Conservation (phyloP, 805 yeast species). For the Wickerhamiella kurtzmanii region DNA sequence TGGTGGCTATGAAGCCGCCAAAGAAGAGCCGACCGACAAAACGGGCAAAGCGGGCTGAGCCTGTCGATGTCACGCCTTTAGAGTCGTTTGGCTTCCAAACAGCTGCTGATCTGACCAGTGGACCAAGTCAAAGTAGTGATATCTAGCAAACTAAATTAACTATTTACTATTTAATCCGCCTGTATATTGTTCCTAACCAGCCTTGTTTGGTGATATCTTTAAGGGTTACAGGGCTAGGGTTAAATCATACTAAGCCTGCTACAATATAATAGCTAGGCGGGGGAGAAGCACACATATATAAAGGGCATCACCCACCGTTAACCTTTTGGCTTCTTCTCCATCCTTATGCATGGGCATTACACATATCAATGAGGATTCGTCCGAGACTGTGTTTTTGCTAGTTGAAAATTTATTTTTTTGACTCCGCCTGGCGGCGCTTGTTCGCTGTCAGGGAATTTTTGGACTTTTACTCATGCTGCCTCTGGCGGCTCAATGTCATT, state of each 20-base stretch:
- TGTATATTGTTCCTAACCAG: too few relatives aligned
- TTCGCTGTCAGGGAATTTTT: constrained; percentile 20
- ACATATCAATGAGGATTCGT: constrained; percentile 99
- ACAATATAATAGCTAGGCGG: too few relatives aligned
- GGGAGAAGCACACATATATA: background rate
- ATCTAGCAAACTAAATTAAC: background rate
- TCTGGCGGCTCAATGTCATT: constrained; percentile 2
- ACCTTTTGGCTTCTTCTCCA: constrained; percentile 30
- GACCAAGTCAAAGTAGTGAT: too few relatives aligned
- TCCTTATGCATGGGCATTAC: constrained; percentile 99
- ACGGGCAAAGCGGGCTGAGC: background rate
- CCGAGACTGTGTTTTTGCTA: constrained; percentile 99
- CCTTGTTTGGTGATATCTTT: too few relatives aligned
- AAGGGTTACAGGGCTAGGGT: too few relatives aligned
- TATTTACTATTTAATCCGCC: too few relatives aligned
- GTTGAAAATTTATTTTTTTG: constrained; percentile 97
- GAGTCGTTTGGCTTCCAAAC: background rate
- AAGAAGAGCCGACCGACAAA: background rate
- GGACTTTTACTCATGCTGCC: constrained; percentile 16
- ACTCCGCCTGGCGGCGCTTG: constrained; percentile 39
- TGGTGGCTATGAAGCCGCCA: constrained; percentile 12
- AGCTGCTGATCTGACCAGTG: background rate
- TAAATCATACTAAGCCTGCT: too few relatives aligned
- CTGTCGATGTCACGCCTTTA: background rate
- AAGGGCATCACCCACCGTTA: constrained; percentile 10